These are phyloP conservation scores for Trichoderma atrobrunneum DNA, from an alignment of 2,329 filamentous ascomycete genomes.

Conservation along the genomic window DNA sequence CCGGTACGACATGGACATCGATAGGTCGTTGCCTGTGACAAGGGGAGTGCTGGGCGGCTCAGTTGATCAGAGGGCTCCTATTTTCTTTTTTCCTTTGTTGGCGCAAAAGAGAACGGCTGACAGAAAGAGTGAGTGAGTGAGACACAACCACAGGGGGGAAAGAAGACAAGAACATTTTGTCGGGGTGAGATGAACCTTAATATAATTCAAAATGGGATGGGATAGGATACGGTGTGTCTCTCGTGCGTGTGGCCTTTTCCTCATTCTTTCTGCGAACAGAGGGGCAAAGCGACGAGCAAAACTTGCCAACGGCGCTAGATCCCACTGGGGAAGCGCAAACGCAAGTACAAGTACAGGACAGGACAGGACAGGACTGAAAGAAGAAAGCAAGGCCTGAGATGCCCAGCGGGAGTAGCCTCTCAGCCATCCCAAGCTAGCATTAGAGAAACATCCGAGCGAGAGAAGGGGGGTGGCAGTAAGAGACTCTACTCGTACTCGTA, in stretches of 20 bases:
- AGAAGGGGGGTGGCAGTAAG: conserved; percentile 14
- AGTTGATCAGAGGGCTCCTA: background rate
- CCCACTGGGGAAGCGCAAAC: conserved; percentile 18
- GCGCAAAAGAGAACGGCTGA: background rate
- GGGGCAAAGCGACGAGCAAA: conserved; percentile 4
- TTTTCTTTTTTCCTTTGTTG: background rate
- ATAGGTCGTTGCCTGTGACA: background rate
- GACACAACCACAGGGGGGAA: background rate
- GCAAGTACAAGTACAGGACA: background rate
- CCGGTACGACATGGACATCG: conserved; percentile 12
- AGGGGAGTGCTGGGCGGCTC: conserved; percentile 1
- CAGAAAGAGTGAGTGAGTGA: background rate
- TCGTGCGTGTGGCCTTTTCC: conserved; percentile 8
- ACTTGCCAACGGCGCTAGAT: conserved; percentile 15
- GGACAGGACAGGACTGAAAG: background rate
- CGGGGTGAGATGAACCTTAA: conserved; percentile 20
- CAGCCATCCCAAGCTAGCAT: conserved; percentile 13
- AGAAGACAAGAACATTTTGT: background rate
- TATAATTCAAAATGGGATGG: conserved; percentile 19
- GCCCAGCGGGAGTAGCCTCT: conserved; percentile 13
- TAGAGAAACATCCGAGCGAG: conserved; percentile 5
- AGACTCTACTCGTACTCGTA: background rate
- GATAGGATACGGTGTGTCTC: conserved; percentile 1
- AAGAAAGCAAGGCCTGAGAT: background rate
- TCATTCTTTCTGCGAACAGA: background rate